Evolutionary conservation across 2,329 filamentous ascomycete genomes (phyloP).

Genomic region (Didymellaceae sp.): DNA sequence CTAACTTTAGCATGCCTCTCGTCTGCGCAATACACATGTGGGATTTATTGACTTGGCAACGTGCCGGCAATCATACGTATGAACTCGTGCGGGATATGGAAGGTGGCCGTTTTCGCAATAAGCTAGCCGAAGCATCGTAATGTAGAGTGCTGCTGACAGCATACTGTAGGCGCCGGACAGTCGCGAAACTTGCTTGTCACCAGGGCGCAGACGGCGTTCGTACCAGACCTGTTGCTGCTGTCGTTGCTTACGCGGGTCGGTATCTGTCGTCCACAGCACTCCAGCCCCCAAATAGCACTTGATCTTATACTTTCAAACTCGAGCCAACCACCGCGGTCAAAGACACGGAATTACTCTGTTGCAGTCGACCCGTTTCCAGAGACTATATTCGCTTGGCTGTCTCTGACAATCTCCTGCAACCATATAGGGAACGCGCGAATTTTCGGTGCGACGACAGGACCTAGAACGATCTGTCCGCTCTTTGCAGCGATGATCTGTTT

Average conservation of each 20-base stretch:
- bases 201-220: constrained; percentile 4
- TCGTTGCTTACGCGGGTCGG: not conserved
- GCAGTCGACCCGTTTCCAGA: constrained; percentile 36
- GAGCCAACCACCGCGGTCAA: not conserved
- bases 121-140: constrained; percentile 10
- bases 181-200: not conserved
- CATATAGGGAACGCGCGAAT: constrained; percentile 42
- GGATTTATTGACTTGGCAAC: constrained; percentile 11
- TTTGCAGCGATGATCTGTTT: constrained; percentile 51
- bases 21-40: constrained; percentile 11
- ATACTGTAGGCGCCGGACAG: not conserved
- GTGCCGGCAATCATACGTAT: not conserved
- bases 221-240: not conserved
- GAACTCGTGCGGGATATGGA: not conserved
- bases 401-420: constrained; percentile 45
- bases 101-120: constrained; percentile 2
- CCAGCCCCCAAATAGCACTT: constrained; percentile 2
- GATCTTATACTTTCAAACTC: too few relatives aligned
- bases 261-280: not conserved
- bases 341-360: not conserved
- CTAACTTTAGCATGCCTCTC: constrained; percentile 39
- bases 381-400: constrained; percentile 38
- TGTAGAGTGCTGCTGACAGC: constrained; percentile 8
- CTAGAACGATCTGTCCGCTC: constrained; percentile 52
- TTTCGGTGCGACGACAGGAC: constrained; percentile 31